Percentiles rank a stretch among this genome's conserved stretches.
Evolutionary conservation across 164 flowering plant genomes (phyloP).

Genomic region (Annona squamosa): DNA sequence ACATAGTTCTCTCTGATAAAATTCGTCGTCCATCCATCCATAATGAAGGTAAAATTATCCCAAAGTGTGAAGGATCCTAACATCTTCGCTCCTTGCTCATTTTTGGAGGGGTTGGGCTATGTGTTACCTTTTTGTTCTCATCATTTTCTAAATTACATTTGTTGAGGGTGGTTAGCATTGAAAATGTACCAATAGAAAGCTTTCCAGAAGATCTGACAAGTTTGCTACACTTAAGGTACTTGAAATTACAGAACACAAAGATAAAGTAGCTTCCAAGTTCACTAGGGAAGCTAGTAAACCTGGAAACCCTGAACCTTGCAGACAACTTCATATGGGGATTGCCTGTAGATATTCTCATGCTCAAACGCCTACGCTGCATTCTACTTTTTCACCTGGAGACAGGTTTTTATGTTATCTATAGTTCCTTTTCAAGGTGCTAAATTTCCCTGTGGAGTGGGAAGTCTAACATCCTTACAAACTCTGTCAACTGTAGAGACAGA

Average conservation of each 20-base stretch:
- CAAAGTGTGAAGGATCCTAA: background rate
- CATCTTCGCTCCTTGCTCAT: background rate
- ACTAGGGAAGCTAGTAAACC: background rate
- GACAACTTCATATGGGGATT: background rate
- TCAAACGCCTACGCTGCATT: background rate
- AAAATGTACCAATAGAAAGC: background rate
- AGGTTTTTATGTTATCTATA: too few species aligned
- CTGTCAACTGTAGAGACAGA: background rate
- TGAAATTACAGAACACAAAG: too few species aligned
- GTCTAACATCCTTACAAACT: too few species aligned
- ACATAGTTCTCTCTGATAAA: too few species aligned
- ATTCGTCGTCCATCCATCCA: too few species aligned
- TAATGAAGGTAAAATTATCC: background rate
- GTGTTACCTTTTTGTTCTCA: background rate
- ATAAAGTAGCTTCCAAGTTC: too few species aligned
- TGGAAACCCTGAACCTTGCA: background rate
- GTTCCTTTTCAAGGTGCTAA: too few species aligned
- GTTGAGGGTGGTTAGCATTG: too few species aligned
- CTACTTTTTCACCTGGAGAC: background rate
- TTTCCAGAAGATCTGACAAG: constrained; percentile 1
- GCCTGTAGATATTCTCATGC: background rate
- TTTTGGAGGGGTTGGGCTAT: background rate
- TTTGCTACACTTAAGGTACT: background rate
- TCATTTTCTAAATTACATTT: background rate
- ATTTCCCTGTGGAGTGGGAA: too few species aligned